Evolutionary conservation across 169 alveolate species (phyloP), one percentile per base, ranked within the genome.

Genomic region (Amoebophrya sp.): DNA sequence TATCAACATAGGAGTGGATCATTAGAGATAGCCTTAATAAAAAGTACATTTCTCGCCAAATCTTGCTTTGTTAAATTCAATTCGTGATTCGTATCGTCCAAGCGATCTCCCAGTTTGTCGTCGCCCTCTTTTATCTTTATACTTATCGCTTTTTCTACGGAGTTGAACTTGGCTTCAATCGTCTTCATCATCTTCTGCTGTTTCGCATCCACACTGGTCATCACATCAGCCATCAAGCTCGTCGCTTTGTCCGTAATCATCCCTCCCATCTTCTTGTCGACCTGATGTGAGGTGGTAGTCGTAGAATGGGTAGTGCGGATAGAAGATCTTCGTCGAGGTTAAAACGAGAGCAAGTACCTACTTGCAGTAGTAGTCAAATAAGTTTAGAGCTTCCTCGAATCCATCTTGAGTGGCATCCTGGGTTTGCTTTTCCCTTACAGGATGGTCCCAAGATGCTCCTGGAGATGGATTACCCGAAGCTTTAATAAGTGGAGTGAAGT

Each of bases 211-310:
- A 65, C 83, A 36, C 38, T 26, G 33, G 83, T 65, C 83, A 65
- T 65, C 83, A 65, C 83, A 36, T 65, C 83, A 10, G 83, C 18
- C 83, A 65, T 65, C 83, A 65, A 26, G 33, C 83, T 65, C 26
- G 83, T 65, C 2, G 83, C 83, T 36, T 65, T 65, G 39, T 65
- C 83, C 83, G 83, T 65, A 36, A 65, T 65, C 83, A 65, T 65
- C 2, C 83, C 83, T 26, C 83, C 83, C 83, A 65, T 65, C 83
- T 65, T 65, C 83, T 65, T 65, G 83, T 65, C 83, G 83, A 65
- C 83, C 83, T 65, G 83, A 14, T 53, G 76, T 53, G 76, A 14
- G n/a, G 23, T 53, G 76, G 76, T 14, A 10, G 76, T 53, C 76
- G n/a, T 10, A 53, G 10, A 23, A 23, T 14, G n/a, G 76, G 23